Percentiles rank a stretch among this genome's conserved stretches.
Evolutionary conservation across 345 rosid genomes (phyloP).

Genomic region (Eucalyptus curtisii): DNA sequence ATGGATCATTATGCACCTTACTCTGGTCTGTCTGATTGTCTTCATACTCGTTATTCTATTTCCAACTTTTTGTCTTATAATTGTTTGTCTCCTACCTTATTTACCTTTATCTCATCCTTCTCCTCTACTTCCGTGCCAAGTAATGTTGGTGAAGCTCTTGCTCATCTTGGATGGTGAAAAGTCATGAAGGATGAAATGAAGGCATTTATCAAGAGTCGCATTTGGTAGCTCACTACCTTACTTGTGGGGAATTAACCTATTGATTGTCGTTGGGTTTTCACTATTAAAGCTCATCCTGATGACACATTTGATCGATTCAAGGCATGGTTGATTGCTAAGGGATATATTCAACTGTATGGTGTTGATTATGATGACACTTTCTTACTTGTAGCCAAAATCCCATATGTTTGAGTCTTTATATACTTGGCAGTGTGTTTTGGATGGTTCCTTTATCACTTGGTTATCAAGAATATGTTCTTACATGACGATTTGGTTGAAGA

Average conservation of each 20-base stretch:
- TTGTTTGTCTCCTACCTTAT: neutral
- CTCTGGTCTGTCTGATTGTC: fast-evolving
- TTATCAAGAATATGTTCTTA: no score
- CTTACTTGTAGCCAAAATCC: neutral
- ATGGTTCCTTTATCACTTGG: no score
- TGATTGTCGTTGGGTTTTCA: neutral
- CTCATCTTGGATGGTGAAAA: neutral
- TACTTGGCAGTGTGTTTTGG: neutral
- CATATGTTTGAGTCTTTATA: neutral
- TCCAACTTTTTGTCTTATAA: neutral
- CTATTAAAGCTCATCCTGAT: neutral
- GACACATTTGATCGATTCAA: neutral
- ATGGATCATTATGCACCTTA: neutral
- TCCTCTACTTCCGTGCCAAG: neutral
- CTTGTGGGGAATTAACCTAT: no score
- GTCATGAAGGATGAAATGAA: neutral
- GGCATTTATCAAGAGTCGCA: neutral
- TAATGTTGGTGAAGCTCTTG: neutral
- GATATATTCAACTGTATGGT: neutral
- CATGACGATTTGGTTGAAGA: neutral
- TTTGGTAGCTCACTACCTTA: neutral
- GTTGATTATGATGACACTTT: neutral
- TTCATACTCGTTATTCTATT: neutral
- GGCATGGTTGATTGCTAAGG: neutral
- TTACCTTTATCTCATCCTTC: neutral